Base-by-base conservation (phyloP, 2,329 filamentous ascomycete species). In the Penicillium sp. region DNA sequence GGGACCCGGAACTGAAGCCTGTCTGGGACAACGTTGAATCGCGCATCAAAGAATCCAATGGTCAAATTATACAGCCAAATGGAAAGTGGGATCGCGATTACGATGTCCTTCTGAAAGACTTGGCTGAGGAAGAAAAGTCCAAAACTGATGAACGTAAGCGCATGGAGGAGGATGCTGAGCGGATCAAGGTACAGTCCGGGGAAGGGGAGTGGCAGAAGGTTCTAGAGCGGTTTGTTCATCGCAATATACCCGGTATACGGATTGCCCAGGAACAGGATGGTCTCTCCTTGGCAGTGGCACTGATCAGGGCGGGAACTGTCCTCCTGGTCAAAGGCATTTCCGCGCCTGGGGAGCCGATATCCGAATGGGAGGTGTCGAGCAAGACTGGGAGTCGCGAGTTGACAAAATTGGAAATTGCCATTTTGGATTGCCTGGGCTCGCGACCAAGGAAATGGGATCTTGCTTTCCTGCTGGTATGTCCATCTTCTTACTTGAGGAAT, bases 81-180 rank as follows among this genome's bases (percentile, higher is more conserved):
- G 70, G 71, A 7, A 65, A 72, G 36, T 79, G 77, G 76, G 69
- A 73, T 32, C 59, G 65, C 16, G 74, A 79, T 55, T 79, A 79
- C 42, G 68, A 65, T 32, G 57, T 57, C 4, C 57, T 77, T 13
- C 58, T 74, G 2, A 64, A 67, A 46, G 63, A 69, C 9, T 57
- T 76, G 24, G 57, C 64, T 24, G 59, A 65, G 24, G 62, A 68
- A 16, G 69, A 76, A 40, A 55, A 62, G 21, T 47, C 22, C 3
- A 63, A 66, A 55, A 60, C 65, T 44, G 66, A 70, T n/a, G 59
- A 65, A 27, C 55, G 57, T 24, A 54, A 55, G 50, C 63, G 52
- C 16, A 61, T 63, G 7, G 56, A 67, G 36, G 71, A 74, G 49
- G 62, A 71, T n/a, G 40, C 56, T 13, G 69, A 74, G 48, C 66